A percentile compares a stretch with the other conserved stretches of the same genome.
Conservation (phyloP, 2,329 filamentous ascomycete species). For the Fusarium clavum region DNA sequence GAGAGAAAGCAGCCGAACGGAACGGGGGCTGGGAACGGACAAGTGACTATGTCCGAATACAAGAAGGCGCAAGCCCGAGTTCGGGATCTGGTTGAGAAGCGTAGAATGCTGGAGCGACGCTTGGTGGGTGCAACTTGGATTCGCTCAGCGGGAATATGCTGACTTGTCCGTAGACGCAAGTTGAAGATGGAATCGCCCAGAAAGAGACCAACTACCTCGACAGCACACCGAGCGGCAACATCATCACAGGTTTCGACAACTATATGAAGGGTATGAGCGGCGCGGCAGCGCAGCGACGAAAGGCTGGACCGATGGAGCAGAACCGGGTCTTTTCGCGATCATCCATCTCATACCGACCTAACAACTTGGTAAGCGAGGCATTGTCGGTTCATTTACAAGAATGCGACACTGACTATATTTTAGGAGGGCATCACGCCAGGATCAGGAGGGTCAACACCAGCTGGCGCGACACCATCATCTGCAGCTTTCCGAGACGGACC, state of each 20-base stretch:
- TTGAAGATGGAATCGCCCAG: conserved; percentile 84
- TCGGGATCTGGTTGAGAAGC: conserved; percentile 60
- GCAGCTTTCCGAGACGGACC: conserved; percentile 63
- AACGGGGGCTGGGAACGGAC: conserved; percentile 43
- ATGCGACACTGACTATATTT: conserved; percentile 11
- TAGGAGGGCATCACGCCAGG: conserved; percentile 48
- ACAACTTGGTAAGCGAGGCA: conserved; percentile 48
- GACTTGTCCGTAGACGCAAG: conserved; percentile 48
- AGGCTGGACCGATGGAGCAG: conserved; percentile 73
- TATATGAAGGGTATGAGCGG: conserved; percentile 90
- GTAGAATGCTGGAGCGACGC: conserved; percentile 53
- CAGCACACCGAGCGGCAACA: conserved; percentile 89
- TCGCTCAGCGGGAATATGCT: conserved; percentile 49
- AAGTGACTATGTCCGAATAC: conserved; percentile 59
- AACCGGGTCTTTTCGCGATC: conserved; percentile 79
- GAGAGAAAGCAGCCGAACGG: conserved; percentile 48
- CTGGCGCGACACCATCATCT: conserved; percentile 59
- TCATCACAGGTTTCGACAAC: conserved; percentile 96
- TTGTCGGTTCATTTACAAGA: background rate
- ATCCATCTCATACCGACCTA: conserved; percentile 70
- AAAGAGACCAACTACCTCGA: conserved; percentile 92
- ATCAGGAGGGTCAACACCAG: conserved; percentile 55
- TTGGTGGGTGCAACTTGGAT: conserved; percentile 48
- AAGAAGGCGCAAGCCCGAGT: conserved; percentile 63
- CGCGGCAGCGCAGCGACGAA: conserved; percentile 71